phyloP scores from a whole-genome alignment of 169 alveolate species.

The Besnoitia besnoiti region DNA sequence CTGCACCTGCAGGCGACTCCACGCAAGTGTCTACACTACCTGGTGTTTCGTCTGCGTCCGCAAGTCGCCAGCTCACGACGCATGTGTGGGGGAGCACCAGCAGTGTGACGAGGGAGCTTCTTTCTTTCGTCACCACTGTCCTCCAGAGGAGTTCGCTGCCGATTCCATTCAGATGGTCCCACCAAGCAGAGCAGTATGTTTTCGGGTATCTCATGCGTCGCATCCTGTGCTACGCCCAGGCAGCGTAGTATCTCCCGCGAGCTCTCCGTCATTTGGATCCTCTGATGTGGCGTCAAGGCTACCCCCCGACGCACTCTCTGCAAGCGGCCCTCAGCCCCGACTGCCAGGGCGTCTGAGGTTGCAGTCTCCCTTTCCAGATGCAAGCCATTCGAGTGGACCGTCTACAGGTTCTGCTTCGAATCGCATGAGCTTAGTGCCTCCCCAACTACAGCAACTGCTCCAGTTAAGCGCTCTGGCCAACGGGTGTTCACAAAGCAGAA shows the following conservation, averaged over 20 bases:
- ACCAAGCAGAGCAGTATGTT: too few relatives aligned
- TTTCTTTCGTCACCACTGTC: too few relatives aligned
- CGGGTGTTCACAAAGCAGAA: too few relatives aligned
- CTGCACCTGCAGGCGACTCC: too few relatives aligned
- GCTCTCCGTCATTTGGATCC: background rate
- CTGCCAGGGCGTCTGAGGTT: background rate
- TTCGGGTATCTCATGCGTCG: background rate
- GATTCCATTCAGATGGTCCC: too few relatives aligned
- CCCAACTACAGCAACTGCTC: background rate
- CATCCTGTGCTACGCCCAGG: background rate
- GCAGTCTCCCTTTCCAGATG: background rate
- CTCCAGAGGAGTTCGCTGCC: too few relatives aligned
- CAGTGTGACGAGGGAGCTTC: too few relatives aligned
- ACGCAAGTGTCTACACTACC: too few relatives aligned
- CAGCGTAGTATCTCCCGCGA: background rate
- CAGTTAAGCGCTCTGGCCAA: background rate
- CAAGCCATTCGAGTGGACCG: background rate
- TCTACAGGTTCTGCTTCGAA: background rate
- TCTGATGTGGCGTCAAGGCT: background rate
- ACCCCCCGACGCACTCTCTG: background rate
- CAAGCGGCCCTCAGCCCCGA: background rate
- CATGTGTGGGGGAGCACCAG: too few relatives aligned
- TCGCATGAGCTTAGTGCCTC: background rate
- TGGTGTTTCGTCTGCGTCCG: too few relatives aligned
- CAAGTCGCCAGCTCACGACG: too few relatives aligned